phyloP scores from a whole-genome alignment of 1,284 basidiomycete species.

The Coniferiporia sulphurascens region DNA sequence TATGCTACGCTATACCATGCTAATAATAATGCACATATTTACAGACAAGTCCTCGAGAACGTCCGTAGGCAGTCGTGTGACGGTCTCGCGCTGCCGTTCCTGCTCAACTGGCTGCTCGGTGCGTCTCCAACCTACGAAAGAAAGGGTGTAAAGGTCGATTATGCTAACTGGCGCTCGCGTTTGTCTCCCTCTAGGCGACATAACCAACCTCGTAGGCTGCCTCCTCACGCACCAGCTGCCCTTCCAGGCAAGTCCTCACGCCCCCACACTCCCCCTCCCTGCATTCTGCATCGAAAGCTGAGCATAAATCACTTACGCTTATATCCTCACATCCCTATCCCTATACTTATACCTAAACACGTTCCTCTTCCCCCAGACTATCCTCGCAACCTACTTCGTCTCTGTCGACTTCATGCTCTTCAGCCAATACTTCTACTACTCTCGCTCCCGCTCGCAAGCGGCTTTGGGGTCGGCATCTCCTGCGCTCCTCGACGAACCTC shows the following conservation, averaged over 20 bases:
- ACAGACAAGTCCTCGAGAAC: constrained; percentile 81
- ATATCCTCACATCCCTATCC: no score
- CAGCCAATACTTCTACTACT: constrained; percentile 77
- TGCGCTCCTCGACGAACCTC: constrained; percentile 22
- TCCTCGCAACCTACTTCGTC: constrained; percentile 85
- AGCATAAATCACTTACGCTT: no score
- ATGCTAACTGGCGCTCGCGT: constrained; percentile 10
- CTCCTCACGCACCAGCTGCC: constrained; percentile 89
- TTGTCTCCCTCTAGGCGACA: constrained; percentile 58
- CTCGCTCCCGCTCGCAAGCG: constrained; percentile 19
- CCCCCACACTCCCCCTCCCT: no score
- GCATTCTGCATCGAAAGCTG: no score
- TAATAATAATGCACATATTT: not conserved
- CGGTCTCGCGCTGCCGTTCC: constrained; percentile 84
- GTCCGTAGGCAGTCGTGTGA: constrained; percentile 70
- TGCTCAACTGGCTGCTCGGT: constrained; percentile 89
- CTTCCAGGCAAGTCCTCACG: constrained; percentile 66
- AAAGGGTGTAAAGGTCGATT: not conserved
- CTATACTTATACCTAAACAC: no score
- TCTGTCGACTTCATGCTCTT: constrained; percentile 72
- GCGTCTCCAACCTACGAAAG: constrained; percentile 24
- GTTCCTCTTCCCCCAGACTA: constrained; percentile 49
- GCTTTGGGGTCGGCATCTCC: constrained; percentile 34
- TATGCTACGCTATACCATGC: no score
- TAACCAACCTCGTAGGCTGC: constrained; percentile 87